A percentile compares a stretch with the other conserved stretches of the same genome.
These are phyloP conservation scores for Nannizziopsis arthrosporioides DNA, from an alignment of 2,329 filamentous ascomycete genomes.

Conservation along the genomic window DNA sequence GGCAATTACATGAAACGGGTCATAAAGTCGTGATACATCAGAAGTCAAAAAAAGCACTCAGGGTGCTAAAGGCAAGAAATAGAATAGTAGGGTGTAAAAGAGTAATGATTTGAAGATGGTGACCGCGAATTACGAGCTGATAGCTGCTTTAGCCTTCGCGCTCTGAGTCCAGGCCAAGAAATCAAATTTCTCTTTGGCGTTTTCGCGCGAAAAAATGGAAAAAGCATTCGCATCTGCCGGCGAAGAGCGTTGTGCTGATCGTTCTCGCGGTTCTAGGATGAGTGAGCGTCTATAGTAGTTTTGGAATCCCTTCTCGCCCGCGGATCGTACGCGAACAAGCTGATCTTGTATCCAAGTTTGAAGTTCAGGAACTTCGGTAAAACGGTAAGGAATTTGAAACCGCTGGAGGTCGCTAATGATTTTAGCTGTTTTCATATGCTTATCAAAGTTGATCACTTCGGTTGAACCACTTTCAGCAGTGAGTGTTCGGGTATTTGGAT, in stretches of 20 bases:
- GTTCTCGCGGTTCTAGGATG: slow-evolving; percentile 57
- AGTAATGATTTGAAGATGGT: neutral
- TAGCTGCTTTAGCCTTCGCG: slow-evolving; percentile 32
- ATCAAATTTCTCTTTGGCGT: slow-evolving; percentile 42
- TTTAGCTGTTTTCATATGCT: slow-evolving; percentile 85
- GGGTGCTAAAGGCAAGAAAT: slow-evolving; percentile 10
- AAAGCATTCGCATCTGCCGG: slow-evolving; percentile 17
- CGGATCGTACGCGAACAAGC: slow-evolving; percentile 60
- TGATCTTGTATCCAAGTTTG: slow-evolving; percentile 87
- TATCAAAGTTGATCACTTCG: slow-evolving; percentile 93
- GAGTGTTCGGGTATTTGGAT: slow-evolving; percentile 71
- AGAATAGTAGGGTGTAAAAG: slow-evolving; percentile 1
- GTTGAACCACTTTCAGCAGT: slow-evolving; percentile 51
- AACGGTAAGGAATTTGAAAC: slow-evolving; percentile 85
- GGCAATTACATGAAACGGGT: slow-evolving; percentile 13
- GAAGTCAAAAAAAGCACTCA: slow-evolving; percentile 10
- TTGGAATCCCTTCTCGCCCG: slow-evolving; percentile 50
- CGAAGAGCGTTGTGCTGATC: slow-evolving; percentile 16
- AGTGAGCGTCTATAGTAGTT: slow-evolving; percentile 73
- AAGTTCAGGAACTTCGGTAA: slow-evolving; percentile 72
- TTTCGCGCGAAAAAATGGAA: slow-evolving; percentile 27
- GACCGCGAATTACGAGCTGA: slow-evolving; percentile 17
- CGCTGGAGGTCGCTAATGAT: slow-evolving; percentile 92
- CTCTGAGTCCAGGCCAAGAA: slow-evolving; percentile 42
- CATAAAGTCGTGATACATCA: slow-evolving; percentile 17